phyloP scores from a whole-genome alignment of 495 filamentous ascomycete genomes.

The Hypomontagnella submonticulosa region DNA sequence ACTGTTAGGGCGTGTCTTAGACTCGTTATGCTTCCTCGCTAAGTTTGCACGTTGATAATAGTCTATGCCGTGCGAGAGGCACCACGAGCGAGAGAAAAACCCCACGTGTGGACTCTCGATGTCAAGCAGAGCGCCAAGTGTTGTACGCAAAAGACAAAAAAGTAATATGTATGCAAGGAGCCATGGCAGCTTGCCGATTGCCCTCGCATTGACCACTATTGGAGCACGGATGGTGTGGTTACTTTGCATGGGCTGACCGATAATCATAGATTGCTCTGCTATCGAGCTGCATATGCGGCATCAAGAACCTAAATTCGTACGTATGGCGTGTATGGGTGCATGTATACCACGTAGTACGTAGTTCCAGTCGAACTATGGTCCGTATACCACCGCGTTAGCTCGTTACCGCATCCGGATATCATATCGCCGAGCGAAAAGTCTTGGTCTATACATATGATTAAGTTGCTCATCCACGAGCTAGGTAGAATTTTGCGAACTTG shows the following conservation, averaged over 20 bases:
- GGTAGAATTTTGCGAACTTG: conserved; percentile 27
- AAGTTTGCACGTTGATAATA: conserved; percentile 42
- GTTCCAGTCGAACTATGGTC: not conserved
- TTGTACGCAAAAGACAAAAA: conserved; percentile 35
- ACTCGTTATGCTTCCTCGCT: conserved; percentile 19
- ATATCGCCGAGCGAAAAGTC: conserved; percentile 34
- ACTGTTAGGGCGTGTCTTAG: conserved; percentile 33
- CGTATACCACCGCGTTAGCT: conserved; percentile 21
- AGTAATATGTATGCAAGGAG: conserved; percentile 47
- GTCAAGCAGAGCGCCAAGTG: conserved; percentile 30
- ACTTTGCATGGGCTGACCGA: conserved; percentile 47
- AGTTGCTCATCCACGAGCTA: conserved; percentile 28
- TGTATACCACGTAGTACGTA: conserved; percentile 5
- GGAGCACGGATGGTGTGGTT: conserved; percentile 39
- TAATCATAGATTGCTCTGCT: conserved; percentile 48
- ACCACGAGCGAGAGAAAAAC: conserved; percentile 40
- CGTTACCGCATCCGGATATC: conserved; percentile 40
- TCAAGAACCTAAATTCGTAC: conserved; percentile 41
- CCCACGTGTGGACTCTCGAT: conserved; percentile 40
- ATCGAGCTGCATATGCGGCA: conserved; percentile 42
- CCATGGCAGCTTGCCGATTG: conserved; percentile 46
- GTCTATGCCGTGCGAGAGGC: conserved; percentile 36
- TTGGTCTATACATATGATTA: conserved; percentile 19
- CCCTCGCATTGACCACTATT: conserved; percentile 45
- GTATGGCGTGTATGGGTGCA: conserved; percentile 22